Percentiles rank a stretch among this genome's conserved stretches.
These are phyloP conservation scores for Roridomyces roridus DNA, from an alignment of 768 basidiomycete genomes.

Conservation along the genomic window DNA sequence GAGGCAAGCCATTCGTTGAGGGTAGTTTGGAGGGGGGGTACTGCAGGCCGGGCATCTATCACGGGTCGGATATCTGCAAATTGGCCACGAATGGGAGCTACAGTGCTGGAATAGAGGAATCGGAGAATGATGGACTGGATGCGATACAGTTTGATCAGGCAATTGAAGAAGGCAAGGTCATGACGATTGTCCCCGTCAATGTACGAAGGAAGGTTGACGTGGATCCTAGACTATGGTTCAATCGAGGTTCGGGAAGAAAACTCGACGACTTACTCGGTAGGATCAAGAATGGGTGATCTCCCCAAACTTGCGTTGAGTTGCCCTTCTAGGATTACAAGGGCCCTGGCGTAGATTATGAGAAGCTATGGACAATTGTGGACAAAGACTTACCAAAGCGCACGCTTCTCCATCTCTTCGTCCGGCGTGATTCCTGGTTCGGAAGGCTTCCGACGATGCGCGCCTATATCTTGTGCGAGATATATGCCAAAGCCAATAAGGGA, in stretches of 20 bases:
- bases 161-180: neutral
- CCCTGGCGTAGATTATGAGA: neutral
- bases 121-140: neutral
- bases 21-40: neutral
- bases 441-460: neutral
- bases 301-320: neutral
- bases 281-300: neutral
- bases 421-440: neutral
- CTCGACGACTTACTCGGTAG: neutral
- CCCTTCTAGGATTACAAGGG: neutral
- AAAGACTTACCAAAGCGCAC: conserved; percentile 1
- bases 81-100: neutral
- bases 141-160: neutral
- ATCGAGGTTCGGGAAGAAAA: neutral
- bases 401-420: conserved; percentile 4
- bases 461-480: neutral
- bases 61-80: neutral
- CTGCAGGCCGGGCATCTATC: neutral
- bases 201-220: neutral
- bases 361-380: too few relatives aligned
- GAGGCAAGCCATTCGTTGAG: neutral
- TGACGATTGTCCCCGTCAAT: neutral
- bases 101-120: neutral
- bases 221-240: neutral
- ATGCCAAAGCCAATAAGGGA: neutral